These are phyloP conservation scores for Hondaea fermentalgiana DNA, from an alignment of 108 stramenopile species.

Conservation along the genomic window DNA sequence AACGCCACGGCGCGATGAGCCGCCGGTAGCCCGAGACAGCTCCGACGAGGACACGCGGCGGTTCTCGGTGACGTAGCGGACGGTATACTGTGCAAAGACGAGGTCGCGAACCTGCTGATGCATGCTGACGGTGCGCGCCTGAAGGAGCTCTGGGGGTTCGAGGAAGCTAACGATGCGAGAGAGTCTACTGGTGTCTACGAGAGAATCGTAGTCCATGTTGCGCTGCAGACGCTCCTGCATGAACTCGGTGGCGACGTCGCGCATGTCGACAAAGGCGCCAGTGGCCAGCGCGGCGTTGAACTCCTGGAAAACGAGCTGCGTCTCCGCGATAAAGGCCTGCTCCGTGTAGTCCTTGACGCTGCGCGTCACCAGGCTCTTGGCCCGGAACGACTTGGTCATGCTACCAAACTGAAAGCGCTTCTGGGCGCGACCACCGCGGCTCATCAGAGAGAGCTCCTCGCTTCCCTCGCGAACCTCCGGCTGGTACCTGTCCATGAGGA, in stretches of 20 bases:
- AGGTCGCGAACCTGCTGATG: not conserved
- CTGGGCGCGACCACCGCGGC: not conserved
- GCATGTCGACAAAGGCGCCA: not conserved
- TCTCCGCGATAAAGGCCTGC: not conserved
- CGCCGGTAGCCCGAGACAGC: not conserved
- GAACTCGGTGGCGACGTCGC: not conserved
- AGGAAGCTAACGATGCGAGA: not conserved
- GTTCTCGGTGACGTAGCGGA: not conserved
- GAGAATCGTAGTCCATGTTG: not conserved
- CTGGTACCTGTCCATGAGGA: conserved; percentile 4
- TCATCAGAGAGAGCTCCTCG: not conserved
- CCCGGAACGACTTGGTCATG: not conserved
- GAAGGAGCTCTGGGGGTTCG: not conserved
- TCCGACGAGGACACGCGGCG: not conserved
- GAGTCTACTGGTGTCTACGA: not conserved
- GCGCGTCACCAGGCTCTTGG: not conserved
- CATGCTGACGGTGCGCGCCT: not conserved
- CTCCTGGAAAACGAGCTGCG: not conserved
- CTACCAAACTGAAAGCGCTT: not conserved
- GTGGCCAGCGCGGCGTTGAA: not conserved
- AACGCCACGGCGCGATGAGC: not conserved
- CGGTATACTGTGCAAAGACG: not conserved
- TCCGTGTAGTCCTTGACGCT: not conserved
- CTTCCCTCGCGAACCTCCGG: not conserved
- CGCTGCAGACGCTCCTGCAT: not conserved